Conservation (phyloP, 129 eudicot genomes). For the carrot (Daucus carota) region DH1_v3.0 NC_030387.2:8041501-8042000, state of each 20-base stretch:
- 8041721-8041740: no score
- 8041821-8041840: not conserved
- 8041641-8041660: not conserved
- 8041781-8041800: not conserved
- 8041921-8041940: not conserved
- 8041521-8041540: conserved; percentile 81
- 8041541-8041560: conserved; percentile 98
- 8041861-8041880: not conserved
- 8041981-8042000: not conserved
- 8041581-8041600: conserved; percentile 20
- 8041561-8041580: conserved; percentile 95
- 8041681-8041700: not conserved
- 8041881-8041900: not conserved
- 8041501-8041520: conserved; percentile 51
- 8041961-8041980: not conserved
- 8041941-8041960: not conserved
- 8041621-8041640: not conserved
- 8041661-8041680: not conserved
- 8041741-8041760: not conserved
- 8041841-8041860: not conserved
- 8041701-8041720: not conserved
- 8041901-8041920: not conserved
- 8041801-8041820: not conserved
- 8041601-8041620: not conserved
- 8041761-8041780: not conserved